phyloP scores from a whole-genome alignment of 179 eudicot species.

The Beta lomatogona region DNA sequence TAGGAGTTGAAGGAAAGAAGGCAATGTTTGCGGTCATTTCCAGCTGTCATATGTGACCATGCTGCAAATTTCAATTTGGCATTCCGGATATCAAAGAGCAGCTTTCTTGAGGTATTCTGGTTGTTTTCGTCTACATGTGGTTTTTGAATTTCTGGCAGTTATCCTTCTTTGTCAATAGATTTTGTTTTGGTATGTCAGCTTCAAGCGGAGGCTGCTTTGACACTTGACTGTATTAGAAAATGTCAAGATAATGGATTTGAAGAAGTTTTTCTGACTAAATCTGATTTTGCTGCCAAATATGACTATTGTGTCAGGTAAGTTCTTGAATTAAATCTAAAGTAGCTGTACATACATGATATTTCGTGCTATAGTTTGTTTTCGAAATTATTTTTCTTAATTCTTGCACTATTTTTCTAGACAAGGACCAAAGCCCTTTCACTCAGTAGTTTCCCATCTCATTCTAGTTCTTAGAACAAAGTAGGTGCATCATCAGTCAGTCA shows the following conservation, averaged over 20 bases:
- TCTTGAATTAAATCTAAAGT: neutral
- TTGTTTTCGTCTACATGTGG: neutral
- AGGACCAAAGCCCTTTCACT: neutral
- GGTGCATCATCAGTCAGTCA: neutral
- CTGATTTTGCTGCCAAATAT: slow-evolving; percentile 80
- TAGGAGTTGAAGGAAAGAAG: slow-evolving; percentile 64
- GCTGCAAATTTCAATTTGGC: slow-evolving; percentile 68
- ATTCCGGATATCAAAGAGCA: slow-evolving; percentile 63
- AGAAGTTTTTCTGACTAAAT: slow-evolving; percentile 76
- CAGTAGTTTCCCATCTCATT: neutral
- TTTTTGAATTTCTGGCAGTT: slow-evolving; percentile 6
- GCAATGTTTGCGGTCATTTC: slow-evolving; percentile 49
- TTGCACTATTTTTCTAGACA: neutral
- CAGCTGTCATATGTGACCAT: slow-evolving; percentile 66
- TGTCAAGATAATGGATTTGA: slow-evolving; percentile 78
- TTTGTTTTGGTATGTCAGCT: slow-evolving; percentile 51
- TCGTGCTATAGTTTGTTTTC: neutral
- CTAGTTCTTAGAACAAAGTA: neutral
- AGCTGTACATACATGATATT: neutral
- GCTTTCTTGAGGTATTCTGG: slow-evolving; percentile 65
- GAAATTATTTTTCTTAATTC: neutral
- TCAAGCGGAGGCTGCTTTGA: slow-evolving; percentile 71
- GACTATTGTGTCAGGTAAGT: slow-evolving; percentile 83
- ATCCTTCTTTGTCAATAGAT: slow-evolving; percentile 11
- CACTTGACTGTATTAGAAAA: slow-evolving; percentile 58